Evolutionary conservation across 2,329 filamentous ascomycete species (phyloP).

Genomic region (Neonectria ditissima): DNA sequence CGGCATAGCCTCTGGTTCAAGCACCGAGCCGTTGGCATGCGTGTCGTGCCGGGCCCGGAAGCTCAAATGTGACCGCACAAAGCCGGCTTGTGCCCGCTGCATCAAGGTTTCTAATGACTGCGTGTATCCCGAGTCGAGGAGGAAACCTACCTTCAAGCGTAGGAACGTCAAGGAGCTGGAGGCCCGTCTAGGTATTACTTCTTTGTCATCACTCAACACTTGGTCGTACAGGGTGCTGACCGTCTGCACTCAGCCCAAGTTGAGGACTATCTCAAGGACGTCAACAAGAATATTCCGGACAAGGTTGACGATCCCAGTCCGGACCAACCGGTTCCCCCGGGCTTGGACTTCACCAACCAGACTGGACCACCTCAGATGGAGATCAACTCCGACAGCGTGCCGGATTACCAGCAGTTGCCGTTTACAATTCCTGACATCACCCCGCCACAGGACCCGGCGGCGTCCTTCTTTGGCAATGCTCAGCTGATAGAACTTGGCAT

Average conservation of each 20-base stretch:
- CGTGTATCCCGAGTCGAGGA: constrained; percentile 87
- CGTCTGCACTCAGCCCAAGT: constrained; percentile 72
- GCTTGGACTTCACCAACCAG: constrained; percentile 22
- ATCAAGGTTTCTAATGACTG: constrained; percentile 80
- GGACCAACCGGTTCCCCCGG: constrained; percentile 29
- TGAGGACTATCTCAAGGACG: constrained; percentile 80
- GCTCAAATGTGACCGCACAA: constrained; percentile 85
- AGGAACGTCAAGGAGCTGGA: constrained; percentile 93
- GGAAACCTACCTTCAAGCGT: constrained; percentile 88
- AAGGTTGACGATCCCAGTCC: constrained; percentile 44
- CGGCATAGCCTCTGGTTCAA: constrained; percentile 33
- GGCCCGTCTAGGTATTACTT: constrained; percentile 79
- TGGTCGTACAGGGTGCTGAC: constrained; percentile 26
- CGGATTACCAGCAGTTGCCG: constrained; percentile 24
- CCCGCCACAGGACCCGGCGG: constrained; percentile 24
- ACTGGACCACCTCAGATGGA: constrained; percentile 16
- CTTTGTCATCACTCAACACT: not conserved
- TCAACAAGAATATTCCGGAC: constrained; percentile 55
- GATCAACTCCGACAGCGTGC: not conserved
- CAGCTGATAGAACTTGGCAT: constrained; percentile 81
- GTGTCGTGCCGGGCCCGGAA: constrained; percentile 87
- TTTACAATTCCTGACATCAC: constrained; percentile 32
- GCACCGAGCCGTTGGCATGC: constrained; percentile 74
- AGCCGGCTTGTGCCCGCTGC: constrained; percentile 85
- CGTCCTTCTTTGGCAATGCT: constrained; percentile 28